Percentiles rank a stretch among this genome's conserved stretches.
Conservation (phyloP, 495 filamentous ascomycete genomes). For the Gamarada debralockiae region DNA sequence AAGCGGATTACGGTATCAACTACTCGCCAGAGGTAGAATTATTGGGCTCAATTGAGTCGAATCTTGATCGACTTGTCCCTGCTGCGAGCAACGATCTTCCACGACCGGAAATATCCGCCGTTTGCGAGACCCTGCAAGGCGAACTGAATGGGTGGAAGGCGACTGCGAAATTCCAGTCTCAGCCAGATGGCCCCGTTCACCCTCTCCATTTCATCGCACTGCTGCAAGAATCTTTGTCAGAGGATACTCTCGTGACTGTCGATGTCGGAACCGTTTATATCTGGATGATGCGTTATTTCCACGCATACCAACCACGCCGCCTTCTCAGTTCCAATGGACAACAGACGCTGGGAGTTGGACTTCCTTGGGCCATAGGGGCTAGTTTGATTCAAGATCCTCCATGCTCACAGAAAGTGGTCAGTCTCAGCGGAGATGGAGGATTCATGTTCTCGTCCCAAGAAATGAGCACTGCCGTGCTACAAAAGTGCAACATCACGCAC, state of each 20-base stretch:
- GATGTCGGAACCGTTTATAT: slow-evolving; percentile 40
- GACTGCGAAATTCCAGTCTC: background rate
- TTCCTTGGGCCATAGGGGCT: slow-evolving; percentile 38
- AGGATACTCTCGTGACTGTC: slow-evolving; percentile 26
- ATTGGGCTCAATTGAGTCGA: slow-evolving; percentile 27
- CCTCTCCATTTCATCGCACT: slow-evolving; percentile 32
- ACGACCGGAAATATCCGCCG: no score
- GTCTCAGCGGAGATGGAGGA: slow-evolving; percentile 28
- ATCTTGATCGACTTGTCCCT: slow-evolving; percentile 25
- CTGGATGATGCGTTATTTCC: slow-evolving; percentile 36
- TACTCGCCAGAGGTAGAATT: slow-evolving; percentile 33
- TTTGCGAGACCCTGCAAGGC: no score
- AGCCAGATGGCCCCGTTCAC: slow-evolving; percentile 23
- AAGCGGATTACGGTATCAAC: slow-evolving; percentile 25
- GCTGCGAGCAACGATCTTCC: no score
- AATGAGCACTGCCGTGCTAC: slow-evolving; percentile 30
- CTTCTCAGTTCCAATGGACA: slow-evolving; percentile 36
- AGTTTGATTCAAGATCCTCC: slow-evolving; percentile 26
- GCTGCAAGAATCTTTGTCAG: slow-evolving; percentile 27
- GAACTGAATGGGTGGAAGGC: slow-evolving; percentile 4
- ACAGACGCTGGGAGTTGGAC: slow-evolving; percentile 36
- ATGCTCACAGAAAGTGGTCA: slow-evolving; percentile 31
- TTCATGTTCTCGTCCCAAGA: slow-evolving; percentile 36
- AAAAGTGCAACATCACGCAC: slow-evolving; percentile 37
- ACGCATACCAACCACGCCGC: slow-evolving; percentile 31